These are phyloP conservation scores for Artemisia tridentata DNA, from an alignment of 129 eudicot genomes.

Conservation along the genomic window DNA sequence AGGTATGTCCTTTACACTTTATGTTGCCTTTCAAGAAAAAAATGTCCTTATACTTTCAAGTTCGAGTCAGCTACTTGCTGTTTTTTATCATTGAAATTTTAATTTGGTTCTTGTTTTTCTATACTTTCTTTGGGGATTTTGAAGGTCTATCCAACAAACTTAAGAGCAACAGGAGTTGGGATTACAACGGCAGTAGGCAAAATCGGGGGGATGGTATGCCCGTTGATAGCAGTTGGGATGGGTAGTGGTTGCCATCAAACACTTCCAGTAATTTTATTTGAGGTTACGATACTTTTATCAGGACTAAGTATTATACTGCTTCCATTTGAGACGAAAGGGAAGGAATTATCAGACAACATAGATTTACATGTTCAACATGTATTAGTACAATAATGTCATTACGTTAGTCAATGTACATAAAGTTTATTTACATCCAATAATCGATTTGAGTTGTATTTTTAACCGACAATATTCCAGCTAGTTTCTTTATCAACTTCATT, in stretches of 20 bases:
- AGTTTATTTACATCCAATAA: no score
- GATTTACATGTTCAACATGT: no score
- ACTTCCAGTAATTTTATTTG: conserved; percentile 45
- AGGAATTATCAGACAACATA: conserved; percentile 20
- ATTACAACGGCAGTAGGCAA: conserved; percentile 50
- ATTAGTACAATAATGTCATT: no score
- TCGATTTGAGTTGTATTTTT: no score
- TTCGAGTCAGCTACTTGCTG: background rate
- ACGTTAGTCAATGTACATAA: no score
- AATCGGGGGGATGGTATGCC: conserved; percentile 70
- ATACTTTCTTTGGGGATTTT: background rate
- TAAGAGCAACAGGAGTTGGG: conserved; percentile 61
- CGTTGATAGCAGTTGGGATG: conserved; percentile 55
- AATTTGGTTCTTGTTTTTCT: background rate
- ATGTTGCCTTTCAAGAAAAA: background rate
- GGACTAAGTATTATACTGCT: conserved; percentile 42
- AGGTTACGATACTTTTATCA: conserved; percentile 37
- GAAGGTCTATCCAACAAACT: background rate
- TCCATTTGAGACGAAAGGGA: conserved; percentile 55
- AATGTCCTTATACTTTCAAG: background rate
- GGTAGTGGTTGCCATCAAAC: conserved; percentile 40
- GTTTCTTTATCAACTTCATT: no score
- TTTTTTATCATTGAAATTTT: background rate
- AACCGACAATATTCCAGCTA: no score
- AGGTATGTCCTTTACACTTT: conserved; percentile 32